A percentile compares a stretch with the other conserved stretches of the same genome.
Evolutionary conservation across 2,329 filamentous ascomycete species (phyloP).

Genomic region (Zymoseptoria tritici): DNA sequence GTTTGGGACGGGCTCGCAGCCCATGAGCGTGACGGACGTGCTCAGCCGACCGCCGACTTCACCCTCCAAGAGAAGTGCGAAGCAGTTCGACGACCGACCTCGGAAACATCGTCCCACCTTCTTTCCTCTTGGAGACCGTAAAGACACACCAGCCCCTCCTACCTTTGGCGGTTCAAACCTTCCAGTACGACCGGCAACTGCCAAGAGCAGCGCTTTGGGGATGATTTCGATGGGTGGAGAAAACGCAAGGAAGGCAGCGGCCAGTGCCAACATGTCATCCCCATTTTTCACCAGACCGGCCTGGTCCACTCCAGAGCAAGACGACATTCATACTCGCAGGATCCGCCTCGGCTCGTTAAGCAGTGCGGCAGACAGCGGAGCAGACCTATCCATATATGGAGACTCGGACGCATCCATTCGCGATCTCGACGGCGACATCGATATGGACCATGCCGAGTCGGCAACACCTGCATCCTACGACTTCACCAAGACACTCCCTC

Average conservation of each 20-base stretch:
- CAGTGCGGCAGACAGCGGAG: slow-evolving; percentile 32
- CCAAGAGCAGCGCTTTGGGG: slow-evolving; percentile 6
- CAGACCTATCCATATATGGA: slow-evolving; percentile 26
- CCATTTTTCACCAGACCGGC: slow-evolving; percentile 1
- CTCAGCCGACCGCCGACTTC: slow-evolving; percentile 16
- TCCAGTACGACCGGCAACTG: slow-evolving; percentile 14
- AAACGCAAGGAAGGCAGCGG: slow-evolving; percentile 26
- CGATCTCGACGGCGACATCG: slow-evolving; percentile 27
- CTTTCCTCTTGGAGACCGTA: slow-evolving; percentile 19
- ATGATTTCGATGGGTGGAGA: slow-evolving; percentile 23
- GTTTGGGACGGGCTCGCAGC: background rate
- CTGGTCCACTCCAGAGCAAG: slow-evolving; percentile 5
- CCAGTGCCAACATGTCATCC: slow-evolving; percentile 16
- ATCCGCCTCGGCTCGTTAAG: slow-evolving; percentile 23
- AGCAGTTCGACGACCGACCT: slow-evolving; percentile 20
- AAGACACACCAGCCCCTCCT: slow-evolving; percentile 29
- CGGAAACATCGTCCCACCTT: slow-evolving; percentile 20
- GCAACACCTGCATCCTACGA: slow-evolving; percentile 8
- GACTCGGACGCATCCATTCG: slow-evolving; percentile 17
- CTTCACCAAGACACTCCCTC: slow-evolving; percentile 44
- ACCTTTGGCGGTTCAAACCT: slow-evolving; percentile 10
- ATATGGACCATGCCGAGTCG: slow-evolving; percentile 17
- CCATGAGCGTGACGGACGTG: background rate
- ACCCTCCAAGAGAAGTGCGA: slow-evolving; percentile 25
- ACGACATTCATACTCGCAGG: slow-evolving; percentile 19